Evolutionary conservation across 2,329 filamentous ascomycete species (phyloP).

Genomic region (Claviceps spartinae): DNA sequence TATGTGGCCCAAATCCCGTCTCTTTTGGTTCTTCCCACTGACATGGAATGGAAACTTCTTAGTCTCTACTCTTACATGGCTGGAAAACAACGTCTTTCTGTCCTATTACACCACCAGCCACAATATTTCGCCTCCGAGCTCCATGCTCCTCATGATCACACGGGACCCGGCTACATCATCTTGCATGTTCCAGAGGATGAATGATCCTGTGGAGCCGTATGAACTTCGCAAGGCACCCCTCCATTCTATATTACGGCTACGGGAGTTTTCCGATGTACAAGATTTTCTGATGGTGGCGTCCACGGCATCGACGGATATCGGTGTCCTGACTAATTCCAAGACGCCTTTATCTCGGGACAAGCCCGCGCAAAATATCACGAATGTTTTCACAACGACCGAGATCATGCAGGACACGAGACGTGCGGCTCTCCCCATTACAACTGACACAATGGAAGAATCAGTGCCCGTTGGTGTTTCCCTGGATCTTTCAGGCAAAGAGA

Average conservation of each 20-base stretch:
- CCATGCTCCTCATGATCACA: conserved; percentile 68
- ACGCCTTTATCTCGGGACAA: conserved; percentile 49
- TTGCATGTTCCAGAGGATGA: conserved; percentile 62
- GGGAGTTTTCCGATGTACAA: conserved; percentile 66
- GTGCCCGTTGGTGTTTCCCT: conserved; percentile 69
- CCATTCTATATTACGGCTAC: conserved; percentile 64
- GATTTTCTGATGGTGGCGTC: conserved; percentile 75
- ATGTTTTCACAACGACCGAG: conserved; percentile 61
- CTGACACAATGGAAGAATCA: conserved; percentile 44
- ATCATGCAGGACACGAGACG: conserved; percentile 60
- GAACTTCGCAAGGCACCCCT: conserved; percentile 54
- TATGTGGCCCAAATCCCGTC: conserved; percentile 25
- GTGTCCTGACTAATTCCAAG: conserved; percentile 62
- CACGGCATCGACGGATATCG: conserved; percentile 66
- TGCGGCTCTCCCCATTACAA: conserved; percentile 57
- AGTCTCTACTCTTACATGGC: conserved; percentile 76
- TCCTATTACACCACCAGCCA: conserved; percentile 59
- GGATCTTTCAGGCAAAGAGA: conserved; percentile 73
- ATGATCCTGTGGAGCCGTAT: conserved; percentile 62
- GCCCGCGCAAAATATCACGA: conserved; percentile 43
- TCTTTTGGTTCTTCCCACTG: neutral
- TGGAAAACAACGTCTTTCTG: conserved; percentile 77
- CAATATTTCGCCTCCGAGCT: conserved; percentile 45
- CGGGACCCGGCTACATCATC: conserved; percentile 41
- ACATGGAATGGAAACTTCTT: conserved; percentile 7